Percentiles rank a stretch among this genome's conserved stretches.
Evolutionary conservation across 2,329 filamentous ascomycete species (phyloP).

Genomic region (Fusarium devonianum): DNA sequence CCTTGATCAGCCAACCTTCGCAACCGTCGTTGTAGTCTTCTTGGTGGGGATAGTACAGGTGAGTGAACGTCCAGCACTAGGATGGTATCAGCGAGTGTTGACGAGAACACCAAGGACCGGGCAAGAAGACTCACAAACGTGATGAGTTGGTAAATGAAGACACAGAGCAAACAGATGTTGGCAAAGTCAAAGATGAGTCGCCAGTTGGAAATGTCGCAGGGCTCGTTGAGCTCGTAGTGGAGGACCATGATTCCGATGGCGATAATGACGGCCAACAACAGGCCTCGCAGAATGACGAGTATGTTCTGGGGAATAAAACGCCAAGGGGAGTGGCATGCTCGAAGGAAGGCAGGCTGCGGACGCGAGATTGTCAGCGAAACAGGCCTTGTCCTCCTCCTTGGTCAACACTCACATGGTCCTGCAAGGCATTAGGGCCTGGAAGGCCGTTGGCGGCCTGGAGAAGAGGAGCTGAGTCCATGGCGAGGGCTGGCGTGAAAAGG

Average conservation of each 20-base stretch:
- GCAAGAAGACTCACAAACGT: slow-evolving; percentile 52
- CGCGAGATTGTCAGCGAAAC: slow-evolving; percentile 17
- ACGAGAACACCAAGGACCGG: neutral
- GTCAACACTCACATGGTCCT: slow-evolving; percentile 46
- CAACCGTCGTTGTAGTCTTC: slow-evolving; percentile 48
- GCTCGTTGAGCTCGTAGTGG: slow-evolving; percentile 55
- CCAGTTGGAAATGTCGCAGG: slow-evolving; percentile 50
- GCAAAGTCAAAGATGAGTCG: slow-evolving; percentile 59
- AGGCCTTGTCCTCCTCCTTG: neutral
- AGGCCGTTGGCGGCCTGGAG: slow-evolving; percentile 42
- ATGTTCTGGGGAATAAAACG: slow-evolving; percentile 53
- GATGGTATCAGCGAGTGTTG: neutral
- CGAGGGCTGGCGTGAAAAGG: neutral
- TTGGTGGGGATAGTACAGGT: slow-evolving; percentile 56
- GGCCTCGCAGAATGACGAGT: slow-evolving; percentile 54
- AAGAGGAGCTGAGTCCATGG: slow-evolving; percentile 48
- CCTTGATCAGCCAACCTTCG: slow-evolving; percentile 48
- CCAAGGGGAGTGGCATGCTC: slow-evolving; percentile 61
- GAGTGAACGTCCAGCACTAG: slow-evolving; percentile 61
- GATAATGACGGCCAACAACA: slow-evolving; percentile 53
- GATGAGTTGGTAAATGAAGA: slow-evolving; percentile 55
- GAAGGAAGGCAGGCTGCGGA: slow-evolving; percentile 57
- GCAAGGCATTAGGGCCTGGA: slow-evolving; percentile 45
- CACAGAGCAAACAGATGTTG: slow-evolving; percentile 51
- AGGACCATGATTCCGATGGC: slow-evolving; percentile 51